A percentile compares a stretch with the other conserved stretches of the same genome.
phyloP scores from a whole-genome alignment of 1,284 basidiomycete species.

The Rhodofomes roseus region DNA sequence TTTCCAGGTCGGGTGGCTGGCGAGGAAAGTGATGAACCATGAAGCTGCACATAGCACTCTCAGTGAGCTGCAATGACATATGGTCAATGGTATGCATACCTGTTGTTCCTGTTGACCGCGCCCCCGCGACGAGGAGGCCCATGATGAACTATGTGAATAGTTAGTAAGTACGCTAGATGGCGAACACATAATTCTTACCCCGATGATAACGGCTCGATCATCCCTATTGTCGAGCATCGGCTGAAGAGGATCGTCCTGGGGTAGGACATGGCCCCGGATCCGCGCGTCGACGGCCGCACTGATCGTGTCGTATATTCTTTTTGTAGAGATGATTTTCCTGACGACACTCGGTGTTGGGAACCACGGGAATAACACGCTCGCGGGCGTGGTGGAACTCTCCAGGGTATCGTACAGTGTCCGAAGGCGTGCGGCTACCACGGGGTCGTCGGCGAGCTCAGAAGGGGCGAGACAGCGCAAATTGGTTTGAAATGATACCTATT shows the following conservation, averaged over 20 bases:
- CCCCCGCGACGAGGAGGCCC: slow-evolving; percentile 71
- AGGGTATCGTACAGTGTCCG: slow-evolving; percentile 60
- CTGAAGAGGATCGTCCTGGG: slow-evolving; percentile 62
- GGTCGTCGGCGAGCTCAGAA: slow-evolving; percentile 64
- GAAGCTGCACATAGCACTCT: slow-evolving; percentile 40
- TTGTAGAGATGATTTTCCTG: slow-evolving; percentile 63
- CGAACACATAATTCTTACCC: slow-evolving; percentile 41
- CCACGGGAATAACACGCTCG: slow-evolving; percentile 69
- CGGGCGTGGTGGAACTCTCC: slow-evolving; percentile 65
- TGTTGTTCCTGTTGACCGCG: slow-evolving; percentile 71
- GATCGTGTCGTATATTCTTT: slow-evolving; percentile 68
- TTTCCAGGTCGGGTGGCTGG: slow-evolving; percentile 60
- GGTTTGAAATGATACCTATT: slow-evolving; percentile 66
- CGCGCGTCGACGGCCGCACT: slow-evolving; percentile 50
- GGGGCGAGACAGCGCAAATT: slow-evolving; percentile 64
- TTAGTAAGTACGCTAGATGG: not conserved
- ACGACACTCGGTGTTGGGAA: slow-evolving; percentile 67
- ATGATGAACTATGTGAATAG: slow-evolving; percentile 61
- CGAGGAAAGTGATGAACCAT: slow-evolving; percentile 68
- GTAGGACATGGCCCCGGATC: slow-evolving; percentile 45
- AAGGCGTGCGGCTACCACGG: slow-evolving; percentile 52
- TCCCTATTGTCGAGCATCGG: slow-evolving; percentile 66
- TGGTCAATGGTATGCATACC: slow-evolving; percentile 28
- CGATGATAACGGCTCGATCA: slow-evolving; percentile 61
- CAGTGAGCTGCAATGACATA: not conserved